Percentiles rank a stretch among this genome's conserved stretches.
These are phyloP conservation scores for Cladosporium cucumerinum DNA, from an alignment of 2,329 filamentous ascomycete genomes.

Conservation along the genomic window DNA sequence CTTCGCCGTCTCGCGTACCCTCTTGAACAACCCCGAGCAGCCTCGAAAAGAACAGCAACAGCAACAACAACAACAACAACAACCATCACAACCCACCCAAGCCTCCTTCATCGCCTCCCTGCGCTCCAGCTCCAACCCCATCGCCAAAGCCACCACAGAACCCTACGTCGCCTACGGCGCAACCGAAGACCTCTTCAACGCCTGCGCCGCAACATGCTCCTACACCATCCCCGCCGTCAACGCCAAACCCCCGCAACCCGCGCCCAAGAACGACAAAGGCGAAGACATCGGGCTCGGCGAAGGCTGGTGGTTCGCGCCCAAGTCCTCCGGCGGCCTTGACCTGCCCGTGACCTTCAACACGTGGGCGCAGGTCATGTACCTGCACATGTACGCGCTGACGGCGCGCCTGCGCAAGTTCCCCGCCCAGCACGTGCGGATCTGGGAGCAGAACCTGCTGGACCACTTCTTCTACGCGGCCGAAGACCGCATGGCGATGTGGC, in stretches of 20 bases:
- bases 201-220: slow-evolving; percentile 68
- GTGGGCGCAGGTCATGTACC: slow-evolving; percentile 93
- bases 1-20: slow-evolving; percentile 9
- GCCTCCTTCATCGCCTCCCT: slow-evolving; percentile 24
- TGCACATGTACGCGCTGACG: slow-evolving; percentile 91
- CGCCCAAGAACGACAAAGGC: slow-evolving; percentile 70
- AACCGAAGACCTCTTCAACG: slow-evolving; percentile 74
- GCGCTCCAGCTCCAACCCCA: slow-evolving; percentile 20
- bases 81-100: slow-evolving; percentile 17
- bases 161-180: slow-evolving; percentile 77
- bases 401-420: slow-evolving; percentile 79
- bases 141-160: slow-evolving; percentile 48
- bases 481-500: slow-evolving; percentile 75
- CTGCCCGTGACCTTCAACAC: slow-evolving; percentile 86
- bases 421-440: slow-evolving; percentile 63
- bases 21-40: background rate
- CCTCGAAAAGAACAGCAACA: slow-evolving; percentile 10
- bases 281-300: slow-evolving; percentile 75
- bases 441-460: slow-evolving; percentile 88
- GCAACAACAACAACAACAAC: slow-evolving; percentile 18
- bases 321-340: slow-evolving; percentile 48
- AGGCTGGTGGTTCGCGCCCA: slow-evolving; percentile 73
- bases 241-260: slow-evolving; percentile 58
- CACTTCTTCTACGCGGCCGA: slow-evolving; percentile 93
- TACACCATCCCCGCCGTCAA: slow-evolving; percentile 71